Evolutionary conservation across 1,284 basidiomycete genomes (phyloP).

Genomic region (Wolfiporia cocos): DNA sequence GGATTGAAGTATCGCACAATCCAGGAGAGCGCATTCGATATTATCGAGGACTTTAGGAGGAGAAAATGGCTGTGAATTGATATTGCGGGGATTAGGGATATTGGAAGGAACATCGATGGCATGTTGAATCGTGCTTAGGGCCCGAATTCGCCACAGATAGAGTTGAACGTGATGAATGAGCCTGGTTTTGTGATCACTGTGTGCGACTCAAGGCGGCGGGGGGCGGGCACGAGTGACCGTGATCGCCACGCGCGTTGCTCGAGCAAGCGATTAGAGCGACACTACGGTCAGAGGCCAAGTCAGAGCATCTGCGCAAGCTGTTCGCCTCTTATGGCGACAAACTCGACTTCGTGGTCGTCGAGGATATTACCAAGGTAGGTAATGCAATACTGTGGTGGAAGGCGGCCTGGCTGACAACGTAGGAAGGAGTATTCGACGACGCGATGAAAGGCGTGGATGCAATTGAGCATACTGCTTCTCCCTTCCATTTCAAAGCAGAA

Average conservation of each 20-base stretch:
- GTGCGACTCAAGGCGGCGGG: too few relatives aligned
- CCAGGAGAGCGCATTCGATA: conserved; percentile 35
- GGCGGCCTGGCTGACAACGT: too few relatives aligned
- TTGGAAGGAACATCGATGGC: too few relatives aligned
- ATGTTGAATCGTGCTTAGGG: too few relatives aligned
- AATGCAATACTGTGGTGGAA: not conserved
- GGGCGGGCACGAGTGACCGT: too few relatives aligned
- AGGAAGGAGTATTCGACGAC: conserved; percentile 34
- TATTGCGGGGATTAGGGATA: too few relatives aligned
- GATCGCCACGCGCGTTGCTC: conserved; percentile 33
- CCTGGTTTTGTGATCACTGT: too few relatives aligned
- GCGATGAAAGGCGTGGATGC: conserved; percentile 36
- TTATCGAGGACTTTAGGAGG: conserved; percentile 31
- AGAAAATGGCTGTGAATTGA: conserved; percentile 13
- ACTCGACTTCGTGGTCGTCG: conserved; percentile 44
- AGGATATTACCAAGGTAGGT: conserved; percentile 46
- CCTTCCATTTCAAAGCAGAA: conserved; percentile 28
- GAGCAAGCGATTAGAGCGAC: conserved; percentile 45
- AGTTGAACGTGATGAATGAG: too few relatives aligned
- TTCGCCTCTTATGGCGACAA: conserved; percentile 40
- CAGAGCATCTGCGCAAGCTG: conserved; percentile 38
- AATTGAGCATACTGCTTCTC: conserved; percentile 40
- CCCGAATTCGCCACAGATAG: too few relatives aligned
- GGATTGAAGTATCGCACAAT: conserved; percentile 40
- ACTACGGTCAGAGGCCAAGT: conserved; percentile 46